Percentiles rank a stretch among this genome's conserved stretches.
Conservation (phyloP, 768 basidiomycete genomes). For the Lactarius trivialis region DNA sequence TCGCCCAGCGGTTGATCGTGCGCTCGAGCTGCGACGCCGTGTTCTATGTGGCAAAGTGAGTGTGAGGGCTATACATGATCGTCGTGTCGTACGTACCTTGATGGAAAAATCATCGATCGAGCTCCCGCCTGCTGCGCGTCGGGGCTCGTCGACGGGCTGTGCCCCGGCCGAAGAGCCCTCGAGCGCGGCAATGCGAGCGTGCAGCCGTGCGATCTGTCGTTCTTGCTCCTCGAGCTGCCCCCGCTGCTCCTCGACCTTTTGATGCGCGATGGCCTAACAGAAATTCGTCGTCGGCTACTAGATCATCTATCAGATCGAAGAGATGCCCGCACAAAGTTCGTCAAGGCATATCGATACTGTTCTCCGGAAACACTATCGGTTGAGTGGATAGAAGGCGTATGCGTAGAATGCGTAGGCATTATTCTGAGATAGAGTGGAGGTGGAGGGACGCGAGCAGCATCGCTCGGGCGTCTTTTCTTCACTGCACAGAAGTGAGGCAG, state of each 20-base stretch:
- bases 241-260: constrained; percentile 81
- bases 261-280: constrained; percentile 72
- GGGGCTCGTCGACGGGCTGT: constrained; percentile 28
- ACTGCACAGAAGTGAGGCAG: background rate
- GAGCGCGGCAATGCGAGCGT: constrained; percentile 62
- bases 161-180: constrained; percentile 51
- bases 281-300: background rate
- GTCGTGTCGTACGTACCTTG: constrained; percentile 50
- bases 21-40: constrained; percentile 63
- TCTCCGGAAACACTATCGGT: constrained; percentile 42
- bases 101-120: constrained; percentile 87
- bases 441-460: background rate
- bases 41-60: constrained; percentile 44
- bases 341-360: constrained; percentile 77
- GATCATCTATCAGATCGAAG: background rate
- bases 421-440: background rate
- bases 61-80: background rate
- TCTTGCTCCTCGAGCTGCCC: constrained; percentile 78
- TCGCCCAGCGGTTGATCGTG: constrained; percentile 82
- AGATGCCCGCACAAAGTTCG: constrained; percentile 51
- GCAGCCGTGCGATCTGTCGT: constrained; percentile 66
- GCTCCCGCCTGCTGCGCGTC: constrained; percentile 42
- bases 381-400: background rate
- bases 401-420: background rate
- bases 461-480: background rate